Evolutionary conservation across 176 grass and related monocot genomes (phyloP).

Genomic region (Oryza brachyantha): DNA sequence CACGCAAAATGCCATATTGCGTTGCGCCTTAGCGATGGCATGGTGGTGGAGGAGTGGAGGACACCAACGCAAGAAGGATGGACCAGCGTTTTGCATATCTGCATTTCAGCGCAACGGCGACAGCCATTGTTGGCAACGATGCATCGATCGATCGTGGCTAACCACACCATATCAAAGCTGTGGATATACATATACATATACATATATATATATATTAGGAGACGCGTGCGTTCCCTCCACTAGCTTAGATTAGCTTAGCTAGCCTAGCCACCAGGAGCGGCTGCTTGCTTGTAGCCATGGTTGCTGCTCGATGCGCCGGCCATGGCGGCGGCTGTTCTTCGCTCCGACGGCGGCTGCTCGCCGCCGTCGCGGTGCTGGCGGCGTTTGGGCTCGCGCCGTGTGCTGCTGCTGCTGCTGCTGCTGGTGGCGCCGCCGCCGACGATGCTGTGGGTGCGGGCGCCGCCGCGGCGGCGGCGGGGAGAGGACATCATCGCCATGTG

Average conservation of each 20-base stretch:
- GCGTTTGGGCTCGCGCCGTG: background rate
- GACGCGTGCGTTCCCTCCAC: slow-evolving; percentile 20
- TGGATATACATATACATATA: slow-evolving; percentile 16
- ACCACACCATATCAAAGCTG: background rate
- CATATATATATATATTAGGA: slow-evolving; percentile 1
- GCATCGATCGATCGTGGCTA: background rate
- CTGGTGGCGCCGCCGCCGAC: background rate
- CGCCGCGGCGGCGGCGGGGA: background rate
- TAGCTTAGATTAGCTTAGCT: no score
- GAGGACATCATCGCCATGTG: background rate
- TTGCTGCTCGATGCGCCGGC: background rate
- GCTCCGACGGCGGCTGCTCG: background rate
- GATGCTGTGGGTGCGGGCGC: slow-evolving; percentile 7
- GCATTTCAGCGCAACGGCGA: background rate
- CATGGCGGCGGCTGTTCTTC: slow-evolving; percentile 8
- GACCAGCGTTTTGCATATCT: background rate
- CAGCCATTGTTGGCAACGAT: background rate
- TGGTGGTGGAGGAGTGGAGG: no score
- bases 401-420: background rate
- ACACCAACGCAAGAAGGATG: background rate
- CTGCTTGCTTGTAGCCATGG: no score
- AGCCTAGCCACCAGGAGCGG: no score
- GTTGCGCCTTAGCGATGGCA: no score
- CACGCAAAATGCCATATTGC: no score
- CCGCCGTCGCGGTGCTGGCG: background rate